Evolutionary conservation across 768 basidiomycete genomes (phyloP).

Genomic region (Naematelia aurantialba): DNA sequence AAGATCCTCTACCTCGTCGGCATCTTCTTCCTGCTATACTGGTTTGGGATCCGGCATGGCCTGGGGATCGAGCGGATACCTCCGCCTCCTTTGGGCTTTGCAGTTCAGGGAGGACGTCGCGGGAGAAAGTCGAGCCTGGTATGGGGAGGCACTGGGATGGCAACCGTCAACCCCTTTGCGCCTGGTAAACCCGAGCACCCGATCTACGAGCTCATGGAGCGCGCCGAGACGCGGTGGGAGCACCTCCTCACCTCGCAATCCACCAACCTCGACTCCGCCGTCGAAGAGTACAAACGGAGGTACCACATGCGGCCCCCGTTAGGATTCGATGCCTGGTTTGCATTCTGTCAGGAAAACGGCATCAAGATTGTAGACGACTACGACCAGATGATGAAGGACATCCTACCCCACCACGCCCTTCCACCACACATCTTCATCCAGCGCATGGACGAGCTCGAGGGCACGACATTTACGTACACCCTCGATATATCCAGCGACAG

Average conservation of each 20-base stretch:
- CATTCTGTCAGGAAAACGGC: constrained; percentile 36
- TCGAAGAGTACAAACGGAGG: constrained; percentile 72
- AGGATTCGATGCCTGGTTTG: constrained; percentile 85
- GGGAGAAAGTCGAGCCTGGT: constrained; percentile 23
- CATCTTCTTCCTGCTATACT: constrained; percentile 47
- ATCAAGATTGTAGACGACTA: constrained; percentile 47
- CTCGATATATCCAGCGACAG: constrained; percentile 24
- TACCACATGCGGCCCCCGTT: constrained; percentile 76
- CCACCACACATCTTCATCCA: constrained; percentile 31
- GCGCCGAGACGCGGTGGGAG: constrained; percentile 39
- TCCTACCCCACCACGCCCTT: constrained; percentile 45
- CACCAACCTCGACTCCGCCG: constrained; percentile 69
- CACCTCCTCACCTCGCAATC: constrained; percentile 61
- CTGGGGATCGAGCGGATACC: constrained; percentile 44
- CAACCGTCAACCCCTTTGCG: constrained; percentile 14
- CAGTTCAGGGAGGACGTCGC: constrained; percentile 33
- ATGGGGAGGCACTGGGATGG: constrained; percentile 34
- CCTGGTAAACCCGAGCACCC: constrained; percentile 36
- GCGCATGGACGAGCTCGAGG: constrained; percentile 29
- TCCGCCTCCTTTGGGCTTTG: constrained; percentile 38
- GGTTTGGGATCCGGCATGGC: constrained; percentile 49
- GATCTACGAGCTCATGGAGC: constrained; percentile 49
- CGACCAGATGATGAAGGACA: constrained; percentile 44
- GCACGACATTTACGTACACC: constrained; percentile 35
- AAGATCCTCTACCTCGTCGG: constrained; percentile 47